Evolutionary conservation across 495 filamentous ascomycete species (phyloP).

Genomic region (Pseudevernia furfuracea): DNA sequence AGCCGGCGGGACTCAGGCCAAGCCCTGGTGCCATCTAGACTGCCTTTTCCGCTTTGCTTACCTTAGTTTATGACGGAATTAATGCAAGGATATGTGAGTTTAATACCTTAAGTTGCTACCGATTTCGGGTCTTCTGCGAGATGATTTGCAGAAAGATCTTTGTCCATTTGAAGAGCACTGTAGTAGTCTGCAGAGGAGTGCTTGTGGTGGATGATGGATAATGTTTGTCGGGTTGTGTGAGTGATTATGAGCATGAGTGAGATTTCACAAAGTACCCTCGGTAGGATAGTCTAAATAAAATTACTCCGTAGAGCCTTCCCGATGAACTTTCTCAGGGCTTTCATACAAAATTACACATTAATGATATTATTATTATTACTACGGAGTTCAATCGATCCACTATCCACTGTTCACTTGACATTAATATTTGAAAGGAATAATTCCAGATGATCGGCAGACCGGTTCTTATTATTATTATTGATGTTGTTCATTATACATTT

Average conservation of each 20-base stretch:
- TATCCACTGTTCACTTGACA: not conserved
- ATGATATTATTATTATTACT: no score
- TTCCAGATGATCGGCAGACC: no score
- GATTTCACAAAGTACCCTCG: not conserved
- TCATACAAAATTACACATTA: not conserved
- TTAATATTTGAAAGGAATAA: not conserved
- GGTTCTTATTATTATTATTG: no score
- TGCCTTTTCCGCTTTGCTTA: constrained; percentile 7
- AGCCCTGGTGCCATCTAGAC: constrained; percentile 16
- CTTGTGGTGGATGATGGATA: not conserved
- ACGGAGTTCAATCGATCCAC: no score
- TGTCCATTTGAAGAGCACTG: constrained; percentile 8
- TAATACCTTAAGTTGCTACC: constrained; percentile 7
- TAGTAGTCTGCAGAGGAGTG: not conserved
- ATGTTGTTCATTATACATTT: no score
- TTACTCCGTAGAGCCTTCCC: constrained; percentile 11
- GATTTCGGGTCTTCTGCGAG: constrained; percentile 16
- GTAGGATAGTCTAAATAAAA: not conserved
- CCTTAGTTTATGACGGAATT: constrained; percentile 7
- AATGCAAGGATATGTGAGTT: constrained; percentile 13
- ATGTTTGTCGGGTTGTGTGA: not conserved
- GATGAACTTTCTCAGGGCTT: not conserved
- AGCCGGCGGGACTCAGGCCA: constrained; percentile 16
- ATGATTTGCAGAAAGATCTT: constrained; percentile 12
- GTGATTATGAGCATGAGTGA: not conserved